phyloP scores from a whole-genome alignment of 805 yeast species.

The Yamadazyma paraphyllophila region DNA sequence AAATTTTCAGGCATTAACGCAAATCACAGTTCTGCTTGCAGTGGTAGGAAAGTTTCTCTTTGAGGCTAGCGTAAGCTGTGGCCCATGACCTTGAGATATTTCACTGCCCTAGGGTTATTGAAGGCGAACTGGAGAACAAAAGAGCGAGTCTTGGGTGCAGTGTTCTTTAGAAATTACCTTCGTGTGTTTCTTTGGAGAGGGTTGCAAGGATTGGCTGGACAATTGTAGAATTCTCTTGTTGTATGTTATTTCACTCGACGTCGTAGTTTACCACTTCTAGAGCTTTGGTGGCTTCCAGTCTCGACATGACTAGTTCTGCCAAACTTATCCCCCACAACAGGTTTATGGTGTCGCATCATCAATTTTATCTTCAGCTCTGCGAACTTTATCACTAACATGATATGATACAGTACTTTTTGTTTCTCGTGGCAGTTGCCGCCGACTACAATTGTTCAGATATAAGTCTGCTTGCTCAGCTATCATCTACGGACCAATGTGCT shows the following conservation, averaged over 20 bases:
- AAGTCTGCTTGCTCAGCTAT: not conserved
- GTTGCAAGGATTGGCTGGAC: slow-evolving; percentile 65
- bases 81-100: slow-evolving; percentile 67
- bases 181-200: slow-evolving; percentile 71
- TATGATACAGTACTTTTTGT: not conserved
- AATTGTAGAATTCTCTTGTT: slow-evolving; percentile 13
- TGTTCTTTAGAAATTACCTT: slow-evolving; percentile 68
- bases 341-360: too few relatives aligned
- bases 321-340: too few relatives aligned
- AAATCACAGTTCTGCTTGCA: slow-evolving; percentile 59
- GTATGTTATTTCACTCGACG: too few relatives aligned
- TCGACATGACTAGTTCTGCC: too few relatives aligned
- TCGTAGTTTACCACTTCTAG: too few relatives aligned
- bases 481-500: slow-evolving; percentile 32
- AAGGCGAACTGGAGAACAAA: slow-evolving; percentile 59
- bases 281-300: too few relatives aligned
- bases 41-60: slow-evolving; percentile 55
- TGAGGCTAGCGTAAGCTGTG: slow-evolving; percentile 67
- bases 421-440: not conserved
- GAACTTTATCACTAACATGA: not conserved
- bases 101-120: slow-evolving; percentile 14
- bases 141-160: slow-evolving; percentile 73
- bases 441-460: not conserved
- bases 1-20: slow-evolving; percentile 12
- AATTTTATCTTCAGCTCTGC: too few relatives aligned